Evolutionary conservation across 345 rosid species (phyloP).

Genomic region (Populus alba): DNA sequence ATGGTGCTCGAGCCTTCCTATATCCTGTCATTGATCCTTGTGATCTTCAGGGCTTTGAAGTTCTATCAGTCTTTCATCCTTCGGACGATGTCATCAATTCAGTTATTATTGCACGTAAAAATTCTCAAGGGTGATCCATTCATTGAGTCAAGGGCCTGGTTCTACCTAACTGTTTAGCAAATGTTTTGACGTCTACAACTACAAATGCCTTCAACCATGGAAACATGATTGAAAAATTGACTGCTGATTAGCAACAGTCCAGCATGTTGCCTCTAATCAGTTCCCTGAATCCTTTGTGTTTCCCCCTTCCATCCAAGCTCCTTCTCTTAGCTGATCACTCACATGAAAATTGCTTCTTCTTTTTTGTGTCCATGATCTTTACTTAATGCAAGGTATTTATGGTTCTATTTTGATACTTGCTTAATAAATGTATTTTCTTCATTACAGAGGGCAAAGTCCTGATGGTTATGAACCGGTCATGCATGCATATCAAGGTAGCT

Average conservation of each 20-base stretch:
- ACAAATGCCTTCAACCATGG: neutral
- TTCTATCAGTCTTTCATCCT: conserved; percentile 29
- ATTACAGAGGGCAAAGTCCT: neutral
- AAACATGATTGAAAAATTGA: neutral
- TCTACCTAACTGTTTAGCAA: conserved; percentile 2
- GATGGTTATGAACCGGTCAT: neutral
- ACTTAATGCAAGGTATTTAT: too few relatives aligned
- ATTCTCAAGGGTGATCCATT: neutral
- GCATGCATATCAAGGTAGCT: neutral
- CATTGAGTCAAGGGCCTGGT: neutral
- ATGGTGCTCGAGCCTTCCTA: conserved; percentile 22
- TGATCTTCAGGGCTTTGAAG: conserved; percentile 21
- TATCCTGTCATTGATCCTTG: conserved; percentile 19
- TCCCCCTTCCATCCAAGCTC: neutral
- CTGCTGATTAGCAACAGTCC: conserved; percentile 1
- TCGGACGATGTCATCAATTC: conserved; percentile 23
- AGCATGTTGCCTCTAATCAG: neutral
- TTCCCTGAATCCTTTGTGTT: neutral
- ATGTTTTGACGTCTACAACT: neutral
- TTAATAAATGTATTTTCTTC: neutral
- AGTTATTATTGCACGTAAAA: conserved; percentile 12
- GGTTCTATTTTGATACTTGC: neutral
- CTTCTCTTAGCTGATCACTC: neutral
- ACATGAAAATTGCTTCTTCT: neutral
- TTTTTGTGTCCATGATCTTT: too few relatives aligned